Conservation (phyloP, 352 stramenopile species). For the Pythium guiyangense region DNA sequence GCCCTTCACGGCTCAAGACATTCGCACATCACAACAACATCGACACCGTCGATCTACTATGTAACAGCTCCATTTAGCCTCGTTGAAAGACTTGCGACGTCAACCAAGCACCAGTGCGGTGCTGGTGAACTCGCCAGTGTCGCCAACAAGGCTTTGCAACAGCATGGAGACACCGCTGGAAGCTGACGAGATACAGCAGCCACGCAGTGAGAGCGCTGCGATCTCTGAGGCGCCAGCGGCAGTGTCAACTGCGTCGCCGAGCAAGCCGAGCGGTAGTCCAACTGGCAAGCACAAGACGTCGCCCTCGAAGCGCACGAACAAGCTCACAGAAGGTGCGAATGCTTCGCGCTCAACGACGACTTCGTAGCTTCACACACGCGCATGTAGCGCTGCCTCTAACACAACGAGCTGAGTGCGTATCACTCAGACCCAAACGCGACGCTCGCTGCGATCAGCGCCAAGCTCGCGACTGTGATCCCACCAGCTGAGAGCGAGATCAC, state of each 20-base stretch:
- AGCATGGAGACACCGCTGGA: not conserved
- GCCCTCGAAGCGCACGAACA: conserved; percentile 22
- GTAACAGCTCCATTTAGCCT: no score
- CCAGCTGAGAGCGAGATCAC: conserved; percentile 70
- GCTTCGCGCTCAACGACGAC: not conserved
- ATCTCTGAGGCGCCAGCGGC: not conserved
- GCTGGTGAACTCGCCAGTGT: no score
- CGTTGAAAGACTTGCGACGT: no score
- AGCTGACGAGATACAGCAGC: not conserved
- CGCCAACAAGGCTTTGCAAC: no score
- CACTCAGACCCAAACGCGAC: conserved; percentile 31
- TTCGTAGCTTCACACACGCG: not conserved
- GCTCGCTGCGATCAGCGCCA: conserved; percentile 60
- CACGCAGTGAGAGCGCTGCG: not conserved
- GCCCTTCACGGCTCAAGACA: no score
- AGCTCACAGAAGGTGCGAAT: conserved; percentile 34
- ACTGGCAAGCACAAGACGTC: conserved; percentile 6
- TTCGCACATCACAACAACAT: no score
- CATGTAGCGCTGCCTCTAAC: not conserved
- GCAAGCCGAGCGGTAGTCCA: not conserved
- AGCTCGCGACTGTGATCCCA: conserved; percentile 38
- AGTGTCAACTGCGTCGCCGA: not conserved
- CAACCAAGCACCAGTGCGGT: no score
- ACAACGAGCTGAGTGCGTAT: no score
- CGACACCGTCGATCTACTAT: no score